These are phyloP conservation scores for Ogataea nakhonphanomensis DNA, from an alignment of 805 yeast species.

Conservation along the genomic window DNA sequence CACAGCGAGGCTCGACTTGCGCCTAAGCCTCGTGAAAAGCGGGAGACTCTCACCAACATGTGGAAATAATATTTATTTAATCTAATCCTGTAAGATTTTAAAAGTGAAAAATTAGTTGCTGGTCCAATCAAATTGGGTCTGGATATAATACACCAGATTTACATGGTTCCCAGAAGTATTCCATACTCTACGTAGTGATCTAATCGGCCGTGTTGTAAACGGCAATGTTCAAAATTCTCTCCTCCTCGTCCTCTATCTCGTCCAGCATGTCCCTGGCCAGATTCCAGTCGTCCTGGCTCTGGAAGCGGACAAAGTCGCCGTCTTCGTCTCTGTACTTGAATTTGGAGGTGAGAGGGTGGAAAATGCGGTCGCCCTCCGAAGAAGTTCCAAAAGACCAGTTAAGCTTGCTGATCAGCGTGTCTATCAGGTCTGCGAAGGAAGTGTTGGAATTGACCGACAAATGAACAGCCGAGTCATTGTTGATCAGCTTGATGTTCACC, in stretches of 20 bases:
- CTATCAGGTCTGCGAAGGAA: slow-evolving; percentile 31
- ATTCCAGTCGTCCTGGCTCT: slow-evolving; percentile 82
- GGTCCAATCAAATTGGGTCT: slow-evolving; percentile 5
- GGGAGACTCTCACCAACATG: not conserved
- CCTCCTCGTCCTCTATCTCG: slow-evolving; percentile 46
- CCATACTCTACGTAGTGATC: not conserved
- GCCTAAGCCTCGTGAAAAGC: not conserved
- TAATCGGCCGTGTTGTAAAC: slow-evolving; percentile 7
- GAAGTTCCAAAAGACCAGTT: slow-evolving; percentile 56
- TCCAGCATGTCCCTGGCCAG: slow-evolving; percentile 73
- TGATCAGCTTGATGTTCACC: slow-evolving; percentile 31
- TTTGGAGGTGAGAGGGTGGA: slow-evolving; percentile 36
- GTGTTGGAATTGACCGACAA: slow-evolving; percentile 49
- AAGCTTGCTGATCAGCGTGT: slow-evolving; percentile 48
- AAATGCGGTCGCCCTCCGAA: slow-evolving; percentile 20
- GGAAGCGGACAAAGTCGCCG: slow-evolving; percentile 85
- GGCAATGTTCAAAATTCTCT: slow-evolving; percentile 27
- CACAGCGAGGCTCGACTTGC: not conserved
- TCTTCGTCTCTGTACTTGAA: slow-evolving; percentile 91
- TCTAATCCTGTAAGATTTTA: not conserved
- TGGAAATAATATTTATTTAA: not conserved
- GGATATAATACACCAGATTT: slow-evolving; percentile 6
- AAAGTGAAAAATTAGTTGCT: not conserved
- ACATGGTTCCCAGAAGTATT: not conserved
- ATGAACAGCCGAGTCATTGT: slow-evolving; percentile 54